Evolutionary conservation across 2,329 filamentous ascomycete genomes (phyloP), one percentile per base, ranked within the genome.

Genomic region (Pseudocercospora crystallina): DNA sequence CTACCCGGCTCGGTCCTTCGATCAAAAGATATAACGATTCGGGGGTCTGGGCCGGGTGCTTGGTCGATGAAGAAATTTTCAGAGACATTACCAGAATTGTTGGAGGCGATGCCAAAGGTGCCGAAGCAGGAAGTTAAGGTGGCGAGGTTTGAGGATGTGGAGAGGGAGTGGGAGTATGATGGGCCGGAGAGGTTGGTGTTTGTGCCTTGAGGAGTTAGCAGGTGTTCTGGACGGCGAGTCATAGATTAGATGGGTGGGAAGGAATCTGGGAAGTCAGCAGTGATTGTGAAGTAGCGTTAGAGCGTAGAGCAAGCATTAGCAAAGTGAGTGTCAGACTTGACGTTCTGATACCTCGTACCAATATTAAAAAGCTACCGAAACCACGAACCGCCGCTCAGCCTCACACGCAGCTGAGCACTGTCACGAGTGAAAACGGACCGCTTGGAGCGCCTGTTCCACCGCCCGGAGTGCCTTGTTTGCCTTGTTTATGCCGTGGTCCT

Each of bases 1-100:
- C 61, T 81, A 8, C 72, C 76, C 0, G 71, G 72, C 0, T 66
- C 70, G 3, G 56, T 77, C 5, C 61, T 82, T 53, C 67, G 80
- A 51, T 72, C 73, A 15, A 76, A 76, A 58, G 70, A 79, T 44
- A 65, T 82, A 4, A 77, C 73, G 2, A 66, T 68, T 36, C 41
- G 63, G n/a, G 64, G 64, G 1, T 57, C 59, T 13, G 64, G 65
- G 1, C 61, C 62, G 0, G 65, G 64, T 4, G 54, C 58, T 9
- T 68, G 61, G 61, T 54, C 42, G 10, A 58, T 62, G 57, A 47
- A 54, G 17, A 55, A 58, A 10, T 48, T 64, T 26, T 41, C 34
- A 26, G 20, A 56, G 26, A 57, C 58, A n/a, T 43, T 65, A 13
- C 58, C 59, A n/a, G 51, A 49, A 30, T 41, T 66, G 38, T 40